These are phyloP conservation scores for Podosphaera leucotricha DNA, from an alignment of 2,329 filamentous ascomycete genomes.

Conservation along the genomic window DNA sequence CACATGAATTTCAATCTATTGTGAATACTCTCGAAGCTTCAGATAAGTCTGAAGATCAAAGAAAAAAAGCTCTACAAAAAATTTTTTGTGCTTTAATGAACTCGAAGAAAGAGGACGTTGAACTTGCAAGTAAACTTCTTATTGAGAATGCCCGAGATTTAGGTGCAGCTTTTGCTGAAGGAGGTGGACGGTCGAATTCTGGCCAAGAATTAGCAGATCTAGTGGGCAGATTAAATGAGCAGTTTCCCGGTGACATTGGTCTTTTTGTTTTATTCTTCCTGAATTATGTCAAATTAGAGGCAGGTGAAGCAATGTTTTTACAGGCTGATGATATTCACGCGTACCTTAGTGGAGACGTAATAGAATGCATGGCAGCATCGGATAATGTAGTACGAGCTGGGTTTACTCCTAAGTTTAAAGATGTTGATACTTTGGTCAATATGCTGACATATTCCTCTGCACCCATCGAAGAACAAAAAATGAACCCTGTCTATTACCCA, in stretches of 20 bases:
- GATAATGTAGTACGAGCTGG: conserved; percentile 96
- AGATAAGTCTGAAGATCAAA: conserved; percentile 21
- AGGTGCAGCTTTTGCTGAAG: conserved; percentile 49
- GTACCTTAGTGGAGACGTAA: conserved; percentile 79
- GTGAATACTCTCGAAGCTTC: conserved; percentile 30
- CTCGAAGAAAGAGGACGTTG: conserved; percentile 40
- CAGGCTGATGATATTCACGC: conserved; percentile 95
- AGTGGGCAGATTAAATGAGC: conserved; percentile 49
- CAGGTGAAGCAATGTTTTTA: conserved; percentile 88
- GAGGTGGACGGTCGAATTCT: conserved; percentile 41
- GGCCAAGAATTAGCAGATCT: conserved; percentile 54
- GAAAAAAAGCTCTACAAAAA: conserved; percentile 56
- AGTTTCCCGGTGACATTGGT: conserved; percentile 79
- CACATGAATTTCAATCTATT: conserved; percentile 27
- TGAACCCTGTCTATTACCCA: conserved; percentile 63
- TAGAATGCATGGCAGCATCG: conserved; percentile 98
- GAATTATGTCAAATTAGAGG: conserved; percentile 71
- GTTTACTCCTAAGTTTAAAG: conserved; percentile 97
- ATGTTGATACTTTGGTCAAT: conserved; percentile 64
- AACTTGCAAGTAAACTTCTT: conserved; percentile 41
- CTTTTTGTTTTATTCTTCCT: conserved; percentile 93
- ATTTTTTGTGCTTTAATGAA: conserved; percentile 66
- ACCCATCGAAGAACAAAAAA: conserved; percentile 86
- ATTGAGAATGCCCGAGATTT: conserved; percentile 46
- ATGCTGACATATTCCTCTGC: conserved; percentile 94